A percentile compares a stretch with the other conserved stretches of the same genome.
Evolutionary conservation across 345 rosid species (phyloP).

Genomic region (Angophora floribunda): DNA sequence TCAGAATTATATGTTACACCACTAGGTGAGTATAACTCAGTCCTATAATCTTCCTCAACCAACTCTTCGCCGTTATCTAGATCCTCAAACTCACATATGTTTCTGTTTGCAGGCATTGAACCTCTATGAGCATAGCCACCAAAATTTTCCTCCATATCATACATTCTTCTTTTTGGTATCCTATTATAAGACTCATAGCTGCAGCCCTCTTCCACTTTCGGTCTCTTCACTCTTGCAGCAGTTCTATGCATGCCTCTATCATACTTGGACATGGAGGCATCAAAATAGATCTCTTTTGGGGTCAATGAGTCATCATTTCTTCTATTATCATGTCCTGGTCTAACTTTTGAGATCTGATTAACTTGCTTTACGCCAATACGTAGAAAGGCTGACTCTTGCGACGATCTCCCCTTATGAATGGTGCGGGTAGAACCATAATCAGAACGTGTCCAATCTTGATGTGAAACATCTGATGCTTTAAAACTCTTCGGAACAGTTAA

Average conservation of each 20-base stretch:
- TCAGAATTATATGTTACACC: slow-evolving; percentile 10
- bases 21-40: slow-evolving; percentile 1
- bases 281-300: slow-evolving; percentile 18
- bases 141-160: slow-evolving; percentile 18
- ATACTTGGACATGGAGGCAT: slow-evolving; percentile 8
- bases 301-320: slow-evolving; percentile 23
- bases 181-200: not conserved
- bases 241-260: slow-evolving; percentile 11
- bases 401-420: not conserved
- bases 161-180: not conserved
- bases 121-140: slow-evolving; percentile 10
- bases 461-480: slow-evolving; percentile 22
- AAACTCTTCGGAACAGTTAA: slow-evolving; percentile 8
- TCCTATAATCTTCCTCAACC: slow-evolving; percentile 21
- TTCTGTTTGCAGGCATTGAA: slow-evolving; percentile 18
- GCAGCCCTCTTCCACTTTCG: not conserved
- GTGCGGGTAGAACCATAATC: slow-evolving; percentile 12
- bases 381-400: not conserved
- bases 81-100: slow-evolving; percentile 17
- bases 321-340: slow-evolving; percentile 28
- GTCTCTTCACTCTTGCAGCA: slow-evolving; percentile 20
- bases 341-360: slow-evolving; percentile 12
- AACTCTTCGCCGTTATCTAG: slow-evolving; percentile 22
- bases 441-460: slow-evolving; percentile 15
- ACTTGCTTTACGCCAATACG: not conserved